Base-by-base conservation (phyloP, 306 rosid genomes). In the Casuarina glauca region DNA sequence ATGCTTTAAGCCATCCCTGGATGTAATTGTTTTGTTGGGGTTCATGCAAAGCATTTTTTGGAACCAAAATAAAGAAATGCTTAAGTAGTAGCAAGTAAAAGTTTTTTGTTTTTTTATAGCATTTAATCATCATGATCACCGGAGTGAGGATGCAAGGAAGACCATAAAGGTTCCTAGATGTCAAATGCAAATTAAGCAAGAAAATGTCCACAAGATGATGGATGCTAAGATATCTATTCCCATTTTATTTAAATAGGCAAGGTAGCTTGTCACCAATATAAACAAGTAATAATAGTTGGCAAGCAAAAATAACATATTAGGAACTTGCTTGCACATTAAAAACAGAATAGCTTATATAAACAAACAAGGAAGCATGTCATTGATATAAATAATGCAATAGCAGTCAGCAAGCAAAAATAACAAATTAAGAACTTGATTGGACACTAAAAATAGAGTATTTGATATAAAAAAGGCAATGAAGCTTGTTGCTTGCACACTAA, bases 1-100 rank as follows among this genome's bases (percentile, higher is more conserved):
- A 66, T 95, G 99, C 91, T 93, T 96, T 12, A 95, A 93, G 72
- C 97, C 97, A 78, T 82, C 87, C 92, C 97, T 83, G 76, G 99
- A 97, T 0, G 93, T 95, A 50, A 95, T 90, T 85, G 97, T 89
- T 84, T 86, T 95, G 86, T 80, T 95, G 73, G 99, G 99, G 81
- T 95, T 97, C 90, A 92, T 84, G 91, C 93, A 92, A 44, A 95
- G 96, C 97, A 95, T 95, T 82, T 91, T 89, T 97, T 95, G 95
- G 55, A 83, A 79, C 32, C 42, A 78, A 5, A 69, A 74, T 5
- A 81, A 10, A 61, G 60, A 72, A 42, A 75, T 68, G 66, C 70
- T 70, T 73, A 36, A 69, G 75, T 42, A 6, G 63, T n/a, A 46
- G 16, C 4, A 72, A 72, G 63, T 3, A 49, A 3, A 5, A 64